Evolutionary conservation across 768 basidiomycete genomes (phyloP).

Genomic region (Mrakia frigida): DNA sequence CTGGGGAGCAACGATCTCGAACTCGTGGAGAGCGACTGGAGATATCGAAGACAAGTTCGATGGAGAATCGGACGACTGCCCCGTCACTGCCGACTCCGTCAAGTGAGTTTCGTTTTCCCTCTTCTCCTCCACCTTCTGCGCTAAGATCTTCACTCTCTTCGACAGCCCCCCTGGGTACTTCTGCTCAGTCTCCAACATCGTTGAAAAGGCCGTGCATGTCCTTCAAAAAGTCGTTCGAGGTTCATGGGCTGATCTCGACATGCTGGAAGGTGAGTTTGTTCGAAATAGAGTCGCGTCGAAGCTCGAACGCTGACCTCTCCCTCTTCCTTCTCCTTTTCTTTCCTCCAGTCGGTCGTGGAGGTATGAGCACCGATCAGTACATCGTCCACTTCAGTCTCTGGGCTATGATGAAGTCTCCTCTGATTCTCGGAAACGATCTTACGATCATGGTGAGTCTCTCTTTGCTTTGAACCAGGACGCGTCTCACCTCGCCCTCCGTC

Average conservation of each 20-base stretch:
- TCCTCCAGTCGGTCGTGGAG: slow-evolving; percentile 29
- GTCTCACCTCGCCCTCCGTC: background rate
- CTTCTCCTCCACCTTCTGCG: background rate
- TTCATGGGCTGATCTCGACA: slow-evolving; percentile 27
- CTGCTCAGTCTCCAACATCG: slow-evolving; percentile 33
- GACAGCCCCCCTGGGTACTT: slow-evolving; percentile 9
- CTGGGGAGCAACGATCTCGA: slow-evolving; percentile 23
- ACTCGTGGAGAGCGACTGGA: slow-evolving; percentile 25
- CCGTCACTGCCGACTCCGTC: slow-evolving; percentile 5
- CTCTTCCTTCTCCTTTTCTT: background rate
- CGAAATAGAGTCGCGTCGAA: background rate
- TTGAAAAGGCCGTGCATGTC: slow-evolving; percentile 26
- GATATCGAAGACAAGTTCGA: slow-evolving; percentile 25
- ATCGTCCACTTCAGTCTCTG: slow-evolving; percentile 51
- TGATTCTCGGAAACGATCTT: slow-evolving; percentile 49
- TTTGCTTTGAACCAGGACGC: no score
- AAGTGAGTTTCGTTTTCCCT: background rate
- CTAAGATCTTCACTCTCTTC: no score
- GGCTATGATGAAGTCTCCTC: slow-evolving; percentile 52
- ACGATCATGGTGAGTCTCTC: slow-evolving; percentile 47
- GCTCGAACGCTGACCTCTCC: background rate
- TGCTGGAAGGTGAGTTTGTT: slow-evolving; percentile 33
- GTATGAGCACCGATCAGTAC: slow-evolving; percentile 49
- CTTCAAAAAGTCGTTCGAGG: slow-evolving; percentile 28
- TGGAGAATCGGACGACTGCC: slow-evolving; percentile 22